Evolutionary conservation across 2,329 filamentous ascomycete genomes (phyloP).

Genomic region (Coleophoma cylindrospora): DNA sequence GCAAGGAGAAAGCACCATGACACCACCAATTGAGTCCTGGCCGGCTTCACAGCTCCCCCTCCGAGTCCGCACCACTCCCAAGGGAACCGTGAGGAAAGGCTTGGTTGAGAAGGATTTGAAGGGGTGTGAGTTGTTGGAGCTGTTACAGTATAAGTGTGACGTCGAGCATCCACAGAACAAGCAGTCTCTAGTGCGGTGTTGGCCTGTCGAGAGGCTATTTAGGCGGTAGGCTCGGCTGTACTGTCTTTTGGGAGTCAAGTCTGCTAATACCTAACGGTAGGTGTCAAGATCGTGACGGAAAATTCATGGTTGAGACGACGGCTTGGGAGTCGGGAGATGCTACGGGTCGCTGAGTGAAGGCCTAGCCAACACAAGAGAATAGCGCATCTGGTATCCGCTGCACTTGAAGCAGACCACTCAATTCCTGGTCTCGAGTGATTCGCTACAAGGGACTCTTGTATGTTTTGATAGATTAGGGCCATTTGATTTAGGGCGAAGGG

Average conservation of each 20-base stretch:
- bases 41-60: slow-evolving; percentile 44
- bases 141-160: slow-evolving; percentile 57
- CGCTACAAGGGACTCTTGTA: no score
- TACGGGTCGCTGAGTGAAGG: not conserved
- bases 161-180: slow-evolving; percentile 41
- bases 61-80: slow-evolving; percentile 41
- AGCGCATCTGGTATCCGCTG: not conserved
- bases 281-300: slow-evolving; percentile 51
- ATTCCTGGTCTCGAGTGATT: no score
- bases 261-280: slow-evolving; percentile 30
- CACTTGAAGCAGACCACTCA: not conserved
- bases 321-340: slow-evolving; percentile 43
- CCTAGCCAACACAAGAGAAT: not conserved
- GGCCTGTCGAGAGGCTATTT: slow-evolving; percentile 54
- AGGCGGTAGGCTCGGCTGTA: slow-evolving; percentile 41
- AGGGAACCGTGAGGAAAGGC: slow-evolving; percentile 36
- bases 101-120: slow-evolving; percentile 48
- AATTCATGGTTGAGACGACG: slow-evolving; percentile 59
- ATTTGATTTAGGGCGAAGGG: no score
- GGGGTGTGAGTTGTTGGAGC: slow-evolving; percentile 49
- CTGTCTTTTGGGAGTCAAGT: slow-evolving; percentile 2
- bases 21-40: slow-evolving; percentile 52
- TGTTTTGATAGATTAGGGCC: no score
- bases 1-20: slow-evolving; percentile 34
- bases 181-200: slow-evolving; percentile 47